Evolutionary conservation across 163 green algal genomes (phyloP).

Genomic region (Chlamydomonas reinhardtii): DNA sequence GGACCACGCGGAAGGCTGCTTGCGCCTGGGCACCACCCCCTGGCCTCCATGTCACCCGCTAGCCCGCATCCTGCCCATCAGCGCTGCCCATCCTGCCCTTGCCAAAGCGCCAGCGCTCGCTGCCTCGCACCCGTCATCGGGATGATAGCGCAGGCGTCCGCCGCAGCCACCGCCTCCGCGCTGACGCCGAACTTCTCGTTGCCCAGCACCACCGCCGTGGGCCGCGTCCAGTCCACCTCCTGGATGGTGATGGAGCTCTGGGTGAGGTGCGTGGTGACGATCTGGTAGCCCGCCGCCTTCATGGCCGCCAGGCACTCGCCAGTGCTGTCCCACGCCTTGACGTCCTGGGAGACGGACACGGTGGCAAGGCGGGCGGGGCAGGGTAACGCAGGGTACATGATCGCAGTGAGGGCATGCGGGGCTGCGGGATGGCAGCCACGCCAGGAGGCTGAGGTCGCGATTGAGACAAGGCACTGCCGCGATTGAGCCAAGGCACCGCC

Average conservation of each 20-base stretch:
- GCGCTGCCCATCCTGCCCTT: no score
- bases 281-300: conserved; percentile 80
- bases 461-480: neutral
- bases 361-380: no score
- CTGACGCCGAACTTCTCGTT: conserved; percentile 90
- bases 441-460: no score
- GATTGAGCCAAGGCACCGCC: neutral
- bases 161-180: conserved; percentile 67
- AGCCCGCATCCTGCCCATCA: no score
- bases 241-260: conserved; percentile 56
- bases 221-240: conserved; percentile 91
- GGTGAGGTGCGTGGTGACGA: conserved; percentile 84
- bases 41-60: no score
- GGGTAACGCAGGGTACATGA: no score
- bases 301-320: conserved; percentile 61
- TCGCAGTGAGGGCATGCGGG: neutral
- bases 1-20: no score
- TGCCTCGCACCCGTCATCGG: conserved; percentile 79
- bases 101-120: no score
- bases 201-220: conserved; percentile 92
- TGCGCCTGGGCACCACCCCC: no score
- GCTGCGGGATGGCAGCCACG: no score
- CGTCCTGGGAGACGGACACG: conserved; percentile 51
- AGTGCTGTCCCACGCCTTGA: conserved; percentile 76
- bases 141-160: conserved; percentile 79